phyloP scores from a whole-genome alignment of 1,139 yeast genomes.

The Sugiyamaella xylanicola region DNA sequence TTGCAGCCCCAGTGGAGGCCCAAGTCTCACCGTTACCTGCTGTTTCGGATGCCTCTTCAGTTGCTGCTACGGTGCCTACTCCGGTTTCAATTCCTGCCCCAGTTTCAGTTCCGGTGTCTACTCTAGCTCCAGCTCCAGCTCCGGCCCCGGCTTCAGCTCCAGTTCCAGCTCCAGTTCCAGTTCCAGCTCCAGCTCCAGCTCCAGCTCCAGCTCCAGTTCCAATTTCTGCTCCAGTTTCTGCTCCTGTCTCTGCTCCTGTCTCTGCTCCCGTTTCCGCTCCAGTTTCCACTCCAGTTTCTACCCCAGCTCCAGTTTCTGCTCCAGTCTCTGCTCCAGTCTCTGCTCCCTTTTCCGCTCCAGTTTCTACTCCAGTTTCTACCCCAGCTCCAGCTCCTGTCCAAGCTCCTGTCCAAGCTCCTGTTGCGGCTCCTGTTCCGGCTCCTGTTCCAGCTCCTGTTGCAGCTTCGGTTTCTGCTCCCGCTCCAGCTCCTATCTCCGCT shows the following conservation, averaged over 20 bases:
- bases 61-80: background rate
- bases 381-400: background rate
- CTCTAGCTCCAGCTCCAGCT: background rate
- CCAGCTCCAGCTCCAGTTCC: background rate
- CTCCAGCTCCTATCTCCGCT: background rate
- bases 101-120: background rate
- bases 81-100: slow-evolving; percentile 9
- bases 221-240: background rate
- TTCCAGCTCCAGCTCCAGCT: background rate
- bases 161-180: background rate
- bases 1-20: no score
- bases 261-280: slow-evolving; percentile 7
- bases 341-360: background rate
- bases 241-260: background rate
- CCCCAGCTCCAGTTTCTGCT: slow-evolving; percentile 2
- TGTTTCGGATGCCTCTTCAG: no score
- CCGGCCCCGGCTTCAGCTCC: background rate
- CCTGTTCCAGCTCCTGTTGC: background rate
- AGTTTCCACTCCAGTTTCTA: slow-evolving; percentile 1
- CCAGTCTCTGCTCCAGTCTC: slow-evolving; percentile 1
- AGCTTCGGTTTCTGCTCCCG: background rate
- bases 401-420: background rate
- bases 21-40: no score
- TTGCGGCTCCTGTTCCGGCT: background rate
- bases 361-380: background rate